Conservation (phyloP, 345 rosid genomes). For the Ricinus communis region DNA sequence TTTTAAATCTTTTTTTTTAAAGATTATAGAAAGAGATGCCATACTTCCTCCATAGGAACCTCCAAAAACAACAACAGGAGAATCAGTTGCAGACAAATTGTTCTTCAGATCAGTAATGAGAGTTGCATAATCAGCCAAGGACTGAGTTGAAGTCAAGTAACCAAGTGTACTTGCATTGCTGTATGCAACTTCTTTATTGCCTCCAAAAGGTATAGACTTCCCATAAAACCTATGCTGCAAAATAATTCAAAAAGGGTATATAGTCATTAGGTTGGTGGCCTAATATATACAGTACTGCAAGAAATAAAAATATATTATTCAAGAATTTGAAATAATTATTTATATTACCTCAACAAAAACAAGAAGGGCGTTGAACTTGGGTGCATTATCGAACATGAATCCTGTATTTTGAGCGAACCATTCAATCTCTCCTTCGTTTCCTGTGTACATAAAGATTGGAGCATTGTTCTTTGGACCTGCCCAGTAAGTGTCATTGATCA, state of each 20-base stretch:
- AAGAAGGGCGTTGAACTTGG: conserved; percentile 52
- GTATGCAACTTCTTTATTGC: conserved; percentile 44
- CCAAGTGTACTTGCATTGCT: conserved; percentile 50
- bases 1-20: too few species aligned
- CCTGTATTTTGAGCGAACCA: conserved; percentile 66
- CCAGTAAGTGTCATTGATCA: conserved; percentile 48
- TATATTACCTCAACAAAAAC: conserved; percentile 58
- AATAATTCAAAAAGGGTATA: too few species aligned
- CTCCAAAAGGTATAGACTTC: conserved; percentile 58
- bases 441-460: conserved; percentile 60
- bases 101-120: conserved; percentile 51
- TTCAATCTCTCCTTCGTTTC: conserved; percentile 63
- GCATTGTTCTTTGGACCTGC: conserved; percentile 43
- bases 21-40: not conserved
- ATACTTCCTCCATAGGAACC: conserved; percentile 80
- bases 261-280: not conserved
- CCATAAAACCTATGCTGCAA: conserved; percentile 68
- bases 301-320: not conserved
- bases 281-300: too few species aligned
- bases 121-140: conserved; percentile 59
- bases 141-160: conserved; percentile 52
- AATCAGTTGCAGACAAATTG: conserved; percentile 48
- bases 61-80: conserved; percentile 67
- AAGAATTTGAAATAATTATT: not conserved
- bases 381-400: conserved; percentile 55